Evolutionary conservation across 2,329 filamentous ascomycete species (phyloP), one percentile per base, ranked within the genome.

Genomic region (Coleophoma crateriformis): DNA sequence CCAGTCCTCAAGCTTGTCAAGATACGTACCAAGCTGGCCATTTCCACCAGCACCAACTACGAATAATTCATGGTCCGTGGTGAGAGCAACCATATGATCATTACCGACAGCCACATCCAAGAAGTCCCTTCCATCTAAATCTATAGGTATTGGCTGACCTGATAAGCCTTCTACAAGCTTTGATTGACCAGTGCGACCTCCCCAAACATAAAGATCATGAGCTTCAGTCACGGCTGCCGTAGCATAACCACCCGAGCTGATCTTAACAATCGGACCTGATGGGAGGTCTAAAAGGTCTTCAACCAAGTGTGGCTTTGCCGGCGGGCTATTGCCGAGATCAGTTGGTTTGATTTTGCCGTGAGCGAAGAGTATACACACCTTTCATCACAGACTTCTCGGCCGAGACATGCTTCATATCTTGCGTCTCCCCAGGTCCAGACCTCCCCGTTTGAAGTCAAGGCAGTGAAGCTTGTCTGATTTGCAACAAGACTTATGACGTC

Each of bases 191-290:
- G 57, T 49, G 4, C 56, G 48, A n/a, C 65, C 63, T 32, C 84
- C 83, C 82, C 83, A 87, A 20, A 78, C 61, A 58, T 87, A 87
- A 2, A 85, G 62, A 50, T 81, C 77, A 33, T 75, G 70, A 2
- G 76, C 78, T 11, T 71, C 66, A 0, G 81, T 85, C 40, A 87
- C 57, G 0, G 81, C 82, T 3, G 77, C 79, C 2, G 77, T 66
- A 3, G 76, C 65, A 59, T 82, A 84, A 0, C 82, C 82, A 2
- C 76, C 76, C 7, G 63, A 61, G 8, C 65, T 71, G 22, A 87
- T 67, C 57, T 77, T 79, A 32, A 59, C 67, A 45, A 87, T 73
- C 12, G 72, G 68, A 42, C 68, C 79, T 17, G 66, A 75, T 50
- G 67, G 74, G 19, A 85, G 67, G 48, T 76, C 72, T 5, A 63